Conservation (phyloP, 441 rosid species). For the Daphne laureola region DNA sequence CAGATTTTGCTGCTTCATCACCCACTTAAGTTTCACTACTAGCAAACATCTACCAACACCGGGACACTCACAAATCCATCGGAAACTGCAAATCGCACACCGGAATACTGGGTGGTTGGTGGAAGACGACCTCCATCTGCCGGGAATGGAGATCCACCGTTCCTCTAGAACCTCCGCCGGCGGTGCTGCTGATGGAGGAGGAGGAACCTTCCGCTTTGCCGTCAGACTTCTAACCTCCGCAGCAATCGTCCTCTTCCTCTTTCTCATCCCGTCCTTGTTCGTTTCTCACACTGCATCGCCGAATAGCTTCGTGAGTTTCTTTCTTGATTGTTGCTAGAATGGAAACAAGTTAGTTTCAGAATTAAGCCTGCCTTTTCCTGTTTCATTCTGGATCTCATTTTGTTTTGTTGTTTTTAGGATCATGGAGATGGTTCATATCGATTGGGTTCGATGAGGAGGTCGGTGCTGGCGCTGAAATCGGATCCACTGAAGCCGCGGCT, state of each 20-base stretch:
- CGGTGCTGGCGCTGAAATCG: slow-evolving; percentile 71
- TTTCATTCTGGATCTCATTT: slow-evolving; percentile 1
- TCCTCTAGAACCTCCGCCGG: slow-evolving; percentile 32
- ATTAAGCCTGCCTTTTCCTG: background rate
- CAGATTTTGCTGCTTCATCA: background rate
- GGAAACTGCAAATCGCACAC: too few relatives aligned
- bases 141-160: slow-evolving; percentile 50
- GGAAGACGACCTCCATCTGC: background rate
- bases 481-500: slow-evolving; percentile 86
- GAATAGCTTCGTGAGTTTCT: slow-evolving; percentile 41
- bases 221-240: slow-evolving; percentile 39
- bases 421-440: slow-evolving; percentile 26
- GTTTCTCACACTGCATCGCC: slow-evolving; percentile 38
- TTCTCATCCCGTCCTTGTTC: slow-evolving; percentile 50
- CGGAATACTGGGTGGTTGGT: background rate
- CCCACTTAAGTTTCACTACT: background rate
- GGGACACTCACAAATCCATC: background rate
- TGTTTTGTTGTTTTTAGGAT: slow-evolving; percentile 29
- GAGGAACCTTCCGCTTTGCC: slow-evolving; percentile 18
- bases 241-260: slow-evolving; percentile 31
- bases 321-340: slow-evolving; percentile 1
- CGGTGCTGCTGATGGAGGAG: slow-evolving; percentile 20
- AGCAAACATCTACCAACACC: background rate
- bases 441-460: slow-evolving; percentile 56
- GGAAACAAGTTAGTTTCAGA: background rate